These are phyloP conservation scores for Sporothrix pallida DNA, from an alignment of 2,329 filamentous ascomycete species.

Conservation along the genomic window DNA sequence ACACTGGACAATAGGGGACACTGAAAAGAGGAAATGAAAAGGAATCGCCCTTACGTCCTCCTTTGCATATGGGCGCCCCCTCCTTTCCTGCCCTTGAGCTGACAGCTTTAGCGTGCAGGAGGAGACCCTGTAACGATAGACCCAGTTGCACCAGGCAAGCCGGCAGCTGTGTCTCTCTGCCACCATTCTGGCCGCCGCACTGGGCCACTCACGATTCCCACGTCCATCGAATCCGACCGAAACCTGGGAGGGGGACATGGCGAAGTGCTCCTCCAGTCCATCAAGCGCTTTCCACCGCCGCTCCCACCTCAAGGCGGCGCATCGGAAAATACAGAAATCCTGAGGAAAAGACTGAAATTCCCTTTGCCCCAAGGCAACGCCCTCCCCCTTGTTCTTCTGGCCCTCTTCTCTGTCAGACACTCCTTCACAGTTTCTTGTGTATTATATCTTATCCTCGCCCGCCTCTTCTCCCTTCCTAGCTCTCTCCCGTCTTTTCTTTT, in stretches of 20 bases:
- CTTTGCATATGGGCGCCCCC: conserved; percentile 2
- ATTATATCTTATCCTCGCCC: conserved; percentile 31
- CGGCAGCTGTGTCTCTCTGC: conserved; percentile 10
- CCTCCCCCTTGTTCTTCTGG: conserved; percentile 24
- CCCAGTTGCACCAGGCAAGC: conserved; percentile 18
- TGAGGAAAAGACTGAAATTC: conserved; percentile 10
- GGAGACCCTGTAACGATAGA: not conserved
- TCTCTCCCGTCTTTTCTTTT: conserved; percentile 7
- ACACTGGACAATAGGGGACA: not conserved
- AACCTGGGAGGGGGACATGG: conserved; percentile 27
- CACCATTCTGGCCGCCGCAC: not conserved
- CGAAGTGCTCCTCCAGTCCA: conserved; percentile 22
- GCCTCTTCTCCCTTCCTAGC: conserved; percentile 10
- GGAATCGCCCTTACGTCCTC: conserved; percentile 15
- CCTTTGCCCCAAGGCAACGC: conserved; percentile 23
- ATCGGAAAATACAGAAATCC: conserved; percentile 24
- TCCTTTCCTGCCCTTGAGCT: conserved; percentile 20
- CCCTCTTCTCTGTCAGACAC: conserved; percentile 4
- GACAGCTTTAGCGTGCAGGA: conserved; percentile 29
- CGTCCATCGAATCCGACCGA: conserved; percentile 35
- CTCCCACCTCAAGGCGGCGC: conserved; percentile 13
- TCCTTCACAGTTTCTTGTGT: conserved; percentile 13
- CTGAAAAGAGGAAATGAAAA: not conserved
- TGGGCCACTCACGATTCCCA: conserved; percentile 31
- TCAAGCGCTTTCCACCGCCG: not conserved